Conservation (phyloP, 2,329 filamentous ascomycete species). For the Aspergillus sp. region DNA sequence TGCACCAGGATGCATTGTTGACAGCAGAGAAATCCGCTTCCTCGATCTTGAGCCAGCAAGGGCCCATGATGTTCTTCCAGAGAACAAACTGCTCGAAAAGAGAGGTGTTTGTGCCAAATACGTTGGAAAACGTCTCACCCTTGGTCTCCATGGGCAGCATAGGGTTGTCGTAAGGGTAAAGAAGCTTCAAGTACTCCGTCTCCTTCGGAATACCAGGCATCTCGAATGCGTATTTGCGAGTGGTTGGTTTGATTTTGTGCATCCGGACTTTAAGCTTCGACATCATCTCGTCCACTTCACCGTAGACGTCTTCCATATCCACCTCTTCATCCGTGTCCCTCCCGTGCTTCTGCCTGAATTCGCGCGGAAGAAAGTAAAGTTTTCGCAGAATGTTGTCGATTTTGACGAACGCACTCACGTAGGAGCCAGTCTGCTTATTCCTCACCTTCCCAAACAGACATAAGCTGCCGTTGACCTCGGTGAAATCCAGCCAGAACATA, state of each 20-base stretch:
- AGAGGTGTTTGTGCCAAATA: constrained; percentile 87
- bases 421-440: constrained; percentile 69
- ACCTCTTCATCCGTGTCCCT: constrained; percentile 67
- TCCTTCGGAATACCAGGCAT: constrained; percentile 78
- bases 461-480: constrained; percentile 79
- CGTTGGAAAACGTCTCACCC: constrained; percentile 85
- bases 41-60: constrained; percentile 90
- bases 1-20: constrained; percentile 94
- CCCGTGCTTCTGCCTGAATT: constrained; percentile 50
- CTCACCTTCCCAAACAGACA: constrained; percentile 95
- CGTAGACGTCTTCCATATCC: constrained; percentile 79
- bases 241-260: constrained; percentile 88
- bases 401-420: constrained; percentile 91
- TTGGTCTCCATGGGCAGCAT: constrained; percentile 58
- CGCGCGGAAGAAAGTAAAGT: constrained; percentile 81
- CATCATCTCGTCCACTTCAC: constrained; percentile 84
- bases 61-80: constrained; percentile 98
- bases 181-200: constrained; percentile 83
- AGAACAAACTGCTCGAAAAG: constrained; percentile 97
- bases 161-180: constrained; percentile 86
- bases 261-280: constrained; percentile 72
- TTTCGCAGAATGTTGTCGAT: constrained; percentile 90
- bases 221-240: constrained; percentile 92
- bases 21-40: constrained; percentile 73
- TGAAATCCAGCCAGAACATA: constrained; percentile 97